Conservation (phyloP, 768 basidiomycete species). For the Suillus variegatus region DNA sequence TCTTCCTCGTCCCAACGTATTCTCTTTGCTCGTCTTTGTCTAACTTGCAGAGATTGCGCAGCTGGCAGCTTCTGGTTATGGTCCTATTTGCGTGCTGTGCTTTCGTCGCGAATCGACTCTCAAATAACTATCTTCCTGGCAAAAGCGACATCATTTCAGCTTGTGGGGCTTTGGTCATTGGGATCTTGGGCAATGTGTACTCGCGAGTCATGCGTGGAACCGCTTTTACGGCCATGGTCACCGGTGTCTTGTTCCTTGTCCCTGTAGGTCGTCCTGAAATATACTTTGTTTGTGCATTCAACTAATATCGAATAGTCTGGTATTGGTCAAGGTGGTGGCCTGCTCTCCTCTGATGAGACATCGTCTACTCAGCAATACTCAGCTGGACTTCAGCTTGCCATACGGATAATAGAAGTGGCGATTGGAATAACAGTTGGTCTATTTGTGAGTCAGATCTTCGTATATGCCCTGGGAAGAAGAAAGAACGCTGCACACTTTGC, state of each 20-base stretch:
- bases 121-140: conserved; percentile 61
- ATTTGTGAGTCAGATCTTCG: conserved; percentile 74
- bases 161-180: conserved; percentile 75
- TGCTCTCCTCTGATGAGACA: conserved; percentile 50
- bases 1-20: conserved; percentile 76
- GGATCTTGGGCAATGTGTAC: conserved; percentile 80
- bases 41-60: conserved; percentile 73
- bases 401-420: conserved; percentile 83
- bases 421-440: conserved; percentile 85
- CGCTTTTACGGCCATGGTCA: conserved; percentile 90
- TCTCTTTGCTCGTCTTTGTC: conserved; percentile 72
- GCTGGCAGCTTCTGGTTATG: conserved; percentile 73
- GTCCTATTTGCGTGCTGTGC: conserved; percentile 73
- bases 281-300: not conserved
- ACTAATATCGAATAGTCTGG: conserved; percentile 54
- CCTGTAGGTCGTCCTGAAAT: conserved; percentile 54
- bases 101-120: conserved; percentile 68
- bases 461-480: conserved; percentile 73
- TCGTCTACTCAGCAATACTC: conserved; percentile 71
- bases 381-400: conserved; percentile 74
- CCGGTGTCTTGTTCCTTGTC: conserved; percentile 87
- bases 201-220: conserved; percentile 75
- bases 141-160: conserved; percentile 76
- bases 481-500: conserved; percentile 78
- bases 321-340: conserved; percentile 72